Conservation (phyloP, 1,139 yeast species). For the Oligophagozyma castellii region DNA sequence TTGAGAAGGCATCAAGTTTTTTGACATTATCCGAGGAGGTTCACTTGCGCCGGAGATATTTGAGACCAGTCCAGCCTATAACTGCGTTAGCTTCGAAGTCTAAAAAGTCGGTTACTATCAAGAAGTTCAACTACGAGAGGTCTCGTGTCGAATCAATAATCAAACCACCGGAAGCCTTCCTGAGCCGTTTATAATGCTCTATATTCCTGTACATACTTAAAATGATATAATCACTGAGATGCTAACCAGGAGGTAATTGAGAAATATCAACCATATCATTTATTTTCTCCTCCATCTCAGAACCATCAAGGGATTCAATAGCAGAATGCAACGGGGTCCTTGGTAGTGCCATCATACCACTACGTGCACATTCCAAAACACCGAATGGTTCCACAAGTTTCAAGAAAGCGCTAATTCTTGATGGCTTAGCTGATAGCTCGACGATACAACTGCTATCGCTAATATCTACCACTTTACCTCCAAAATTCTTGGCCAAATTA, state of each 20-base stretch:
- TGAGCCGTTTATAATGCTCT: neutral
- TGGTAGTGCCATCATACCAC: constrained; percentile 98
- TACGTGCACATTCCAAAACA: constrained; percentile 86
- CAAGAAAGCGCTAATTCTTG: constrained; percentile 73
- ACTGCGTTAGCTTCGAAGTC: constrained; percentile 21
- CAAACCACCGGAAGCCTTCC: constrained; percentile 27
- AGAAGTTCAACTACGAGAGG: constrained; percentile 37
- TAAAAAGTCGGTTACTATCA: constrained; percentile 27
- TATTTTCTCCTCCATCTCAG: constrained; percentile 21
- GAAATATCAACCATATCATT: constrained; percentile 47
- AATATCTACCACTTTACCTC: constrained; percentile 85
- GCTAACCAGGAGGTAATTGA: constrained; percentile 86
- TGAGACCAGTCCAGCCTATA: constrained; percentile 30
- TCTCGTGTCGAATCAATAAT: constrained; percentile 30
- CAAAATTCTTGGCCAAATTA: constrained; percentile 70
- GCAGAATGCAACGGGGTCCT: constrained; percentile 65
- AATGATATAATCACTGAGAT: neutral
- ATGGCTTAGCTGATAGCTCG: constrained; percentile 88
- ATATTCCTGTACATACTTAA: neutral
- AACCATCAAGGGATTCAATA: constrained; percentile 41
- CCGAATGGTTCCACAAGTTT: constrained; percentile 92
- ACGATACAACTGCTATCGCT: constrained; percentile 89
- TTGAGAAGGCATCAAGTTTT: constrained; percentile 28
- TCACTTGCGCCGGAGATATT: constrained; percentile 28
- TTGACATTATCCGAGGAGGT: constrained; percentile 29